A percentile compares a stretch with the other conserved stretches of the same genome.
phyloP scores from a whole-genome alignment of 331 rosid genomes.

The Acacia concinna region DNA sequence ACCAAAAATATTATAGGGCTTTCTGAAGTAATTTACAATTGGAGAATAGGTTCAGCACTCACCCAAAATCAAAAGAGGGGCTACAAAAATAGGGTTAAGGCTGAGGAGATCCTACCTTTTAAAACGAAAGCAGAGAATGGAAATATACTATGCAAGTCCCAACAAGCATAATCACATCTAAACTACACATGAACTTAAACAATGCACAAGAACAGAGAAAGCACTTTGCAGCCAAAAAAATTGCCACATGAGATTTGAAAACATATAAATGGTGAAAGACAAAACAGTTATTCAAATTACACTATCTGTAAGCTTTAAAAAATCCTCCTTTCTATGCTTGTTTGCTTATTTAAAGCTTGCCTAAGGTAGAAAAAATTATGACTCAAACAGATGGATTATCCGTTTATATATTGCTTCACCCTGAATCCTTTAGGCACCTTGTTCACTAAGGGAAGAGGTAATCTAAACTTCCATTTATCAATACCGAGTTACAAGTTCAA shows the following conservation, averaged over 20 bases:
- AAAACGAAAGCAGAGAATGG: neutral
- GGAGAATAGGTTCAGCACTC: neutral
- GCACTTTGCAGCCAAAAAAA: neutral
- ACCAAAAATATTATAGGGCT: neutral
- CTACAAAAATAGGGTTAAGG: neutral
- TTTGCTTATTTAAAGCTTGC: neutral
- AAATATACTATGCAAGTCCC: neutral
- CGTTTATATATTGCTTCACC: neutral
- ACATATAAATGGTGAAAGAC: neutral
- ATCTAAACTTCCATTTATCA: neutral
- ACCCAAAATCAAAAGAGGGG: neutral
- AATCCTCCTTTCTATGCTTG: neutral
- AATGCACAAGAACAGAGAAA: neutral
- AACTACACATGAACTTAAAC: neutral
- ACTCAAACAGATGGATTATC: neutral
- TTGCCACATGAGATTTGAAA: neutral
- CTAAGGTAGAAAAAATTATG: neutral
- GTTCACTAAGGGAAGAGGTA: neutral
- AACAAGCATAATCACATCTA: neutral
- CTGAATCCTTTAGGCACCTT: neutral
- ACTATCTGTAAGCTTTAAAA: neutral
- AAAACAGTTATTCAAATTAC: neutral
- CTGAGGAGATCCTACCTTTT: neutral
- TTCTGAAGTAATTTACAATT: neutral
- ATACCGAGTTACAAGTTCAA: conserved; percentile 6